A percentile compares a stretch with the other conserved stretches of the same genome.
Evolutionary conservation across 345 rosid genomes (phyloP).

Genomic region (Aquilaria sinensis): DNA sequence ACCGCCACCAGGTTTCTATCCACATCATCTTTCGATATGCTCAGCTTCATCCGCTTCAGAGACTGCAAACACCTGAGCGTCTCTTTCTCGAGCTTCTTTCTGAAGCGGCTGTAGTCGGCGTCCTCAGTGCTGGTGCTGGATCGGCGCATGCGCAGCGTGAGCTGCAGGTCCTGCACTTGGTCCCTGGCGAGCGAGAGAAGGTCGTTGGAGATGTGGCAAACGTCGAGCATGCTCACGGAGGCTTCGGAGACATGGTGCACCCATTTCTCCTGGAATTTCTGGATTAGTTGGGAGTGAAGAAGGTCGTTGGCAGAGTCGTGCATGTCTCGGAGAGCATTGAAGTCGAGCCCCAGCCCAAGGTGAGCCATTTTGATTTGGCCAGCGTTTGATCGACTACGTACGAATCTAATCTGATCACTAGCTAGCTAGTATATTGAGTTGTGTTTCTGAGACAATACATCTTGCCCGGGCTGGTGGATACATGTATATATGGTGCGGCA

Average conservation of each 20-base stretch:
- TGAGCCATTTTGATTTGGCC: slow-evolving; percentile 27
- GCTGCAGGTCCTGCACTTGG: slow-evolving; percentile 45
- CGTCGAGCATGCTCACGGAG: slow-evolving; percentile 65
- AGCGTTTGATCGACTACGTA: neutral
- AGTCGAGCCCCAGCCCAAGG: slow-evolving; percentile 22
- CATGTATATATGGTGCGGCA: slow-evolving; percentile 16
- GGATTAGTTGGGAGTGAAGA: slow-evolving; percentile 53
- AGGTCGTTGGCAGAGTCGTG: slow-evolving; percentile 67
- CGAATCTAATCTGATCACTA: too few species aligned
- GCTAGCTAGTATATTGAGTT: too few species aligned
- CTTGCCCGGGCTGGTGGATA: neutral
- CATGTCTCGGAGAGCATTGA: slow-evolving; percentile 53
- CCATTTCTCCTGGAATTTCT: slow-evolving; percentile 52
- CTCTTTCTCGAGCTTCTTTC: slow-evolving; percentile 65
- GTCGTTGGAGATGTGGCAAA: slow-evolving; percentile 51
- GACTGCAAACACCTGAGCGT: slow-evolving; percentile 53
- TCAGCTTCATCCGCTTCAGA: slow-evolving; percentile 33
- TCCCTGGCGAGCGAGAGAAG: slow-evolving; percentile 55
- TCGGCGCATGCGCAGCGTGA: slow-evolving; percentile 37
- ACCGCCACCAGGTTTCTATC: slow-evolving; percentile 40
- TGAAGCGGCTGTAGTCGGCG: slow-evolving; percentile 37
- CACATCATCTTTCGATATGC: slow-evolving; percentile 7
- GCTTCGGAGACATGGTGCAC: slow-evolving; percentile 52
- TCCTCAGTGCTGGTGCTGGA: slow-evolving; percentile 28
- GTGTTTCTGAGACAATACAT: too few species aligned